A percentile compares a stretch with the other conserved stretches of the same genome.
These are phyloP conservation scores for Rauvolfia tetraphylla DNA, from an alignment of 257 asterid species.

Conservation along the genomic window DNA sequence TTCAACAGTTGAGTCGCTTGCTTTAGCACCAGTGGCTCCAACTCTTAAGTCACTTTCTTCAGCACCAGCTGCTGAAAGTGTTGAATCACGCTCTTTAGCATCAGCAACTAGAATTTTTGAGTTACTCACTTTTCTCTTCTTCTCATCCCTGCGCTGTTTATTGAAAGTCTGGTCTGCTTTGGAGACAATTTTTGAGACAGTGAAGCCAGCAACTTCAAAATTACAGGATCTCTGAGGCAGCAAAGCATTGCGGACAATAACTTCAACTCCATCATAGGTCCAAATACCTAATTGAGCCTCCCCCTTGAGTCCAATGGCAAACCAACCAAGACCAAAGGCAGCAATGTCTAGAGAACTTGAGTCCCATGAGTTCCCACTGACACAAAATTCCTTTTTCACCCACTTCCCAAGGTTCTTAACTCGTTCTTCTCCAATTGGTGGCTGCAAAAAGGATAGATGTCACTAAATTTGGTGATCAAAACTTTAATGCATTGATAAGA, in stretches of 20 bases:
- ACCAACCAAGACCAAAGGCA: slow-evolving; percentile 89
- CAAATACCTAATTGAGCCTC: slow-evolving; percentile 62
- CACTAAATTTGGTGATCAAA: neutral
- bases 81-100: slow-evolving; percentile 11
- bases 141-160: slow-evolving; percentile 29
- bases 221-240: slow-evolving; percentile 62
- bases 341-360: slow-evolving; percentile 70
- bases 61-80: slow-evolving; percentile 6
- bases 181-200: slow-evolving; percentile 72
- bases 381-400: slow-evolving; percentile 60
- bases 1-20: slow-evolving; percentile 10
- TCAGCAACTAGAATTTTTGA: slow-evolving; percentile 7
- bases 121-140: slow-evolving; percentile 35
- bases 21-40: slow-evolving; percentile 10
- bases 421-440: slow-evolving; percentile 74
- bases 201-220: slow-evolving; percentile 78
- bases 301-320: slow-evolving; percentile 77
- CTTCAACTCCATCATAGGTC: slow-evolving; percentile 81
- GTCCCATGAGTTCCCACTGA: slow-evolving; percentile 62
- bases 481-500: neutral
- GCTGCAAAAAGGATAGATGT: slow-evolving; percentile 39
- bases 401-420: slow-evolving; percentile 67
- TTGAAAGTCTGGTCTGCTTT: slow-evolving; percentile 58
- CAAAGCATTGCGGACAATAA: slow-evolving; percentile 50
- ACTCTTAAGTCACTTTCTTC: slow-evolving; percentile 9